Evolutionary conservation across 176 grass and related monocot species (phyloP), one percentile per base, ranked within the genome.

Genomic region (Leersia perrieri): DNA sequence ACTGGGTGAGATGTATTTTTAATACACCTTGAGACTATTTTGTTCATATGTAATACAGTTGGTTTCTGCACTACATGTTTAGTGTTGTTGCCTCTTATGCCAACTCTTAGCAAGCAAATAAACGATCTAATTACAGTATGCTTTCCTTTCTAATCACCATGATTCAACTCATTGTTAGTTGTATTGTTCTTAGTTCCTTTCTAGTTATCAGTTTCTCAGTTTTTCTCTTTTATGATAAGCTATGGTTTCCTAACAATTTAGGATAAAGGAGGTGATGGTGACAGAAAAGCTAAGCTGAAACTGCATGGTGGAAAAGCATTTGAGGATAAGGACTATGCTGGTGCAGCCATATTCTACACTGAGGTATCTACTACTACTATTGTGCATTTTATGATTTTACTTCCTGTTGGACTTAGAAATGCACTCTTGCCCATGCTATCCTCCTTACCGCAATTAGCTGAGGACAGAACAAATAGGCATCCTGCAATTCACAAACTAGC

Each of bases 241-340:
- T 40, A 12, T 30, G 3, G 35, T 70, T 3, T 63, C 10, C 51
- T 64, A 16, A 72, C 38, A n/a, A 39, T 66, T 51, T 25, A 85
- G 75, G 41, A 20, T 25, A 72, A 66, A 29, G 61, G 33, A 79
- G 66, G 41, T 60, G 47, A 68, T 30, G 15, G 58, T 20, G 40
- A 72, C 51, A 79, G 41, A 61, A 85, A 85, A 60, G 57, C 67
- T 72, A 11, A 72, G 75, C 68, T 85, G 83, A 79, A 79, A 64
- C 55, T 71, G 30, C 58, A 39, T 65, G 83, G 75, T 72, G 75
- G 32, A 32, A 28, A 79, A 79, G 75, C 40, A 55, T 58, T 79
- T 79, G 20, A 35, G 33, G 11, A 1, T 44, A 72, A 25, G 12
- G 68, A 79, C 32, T 85, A 85, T 64, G 29, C 23, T n/a, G 33